Conservation (phyloP, 306 rosid genomes). For the Cicer yamashitae region DNA sequence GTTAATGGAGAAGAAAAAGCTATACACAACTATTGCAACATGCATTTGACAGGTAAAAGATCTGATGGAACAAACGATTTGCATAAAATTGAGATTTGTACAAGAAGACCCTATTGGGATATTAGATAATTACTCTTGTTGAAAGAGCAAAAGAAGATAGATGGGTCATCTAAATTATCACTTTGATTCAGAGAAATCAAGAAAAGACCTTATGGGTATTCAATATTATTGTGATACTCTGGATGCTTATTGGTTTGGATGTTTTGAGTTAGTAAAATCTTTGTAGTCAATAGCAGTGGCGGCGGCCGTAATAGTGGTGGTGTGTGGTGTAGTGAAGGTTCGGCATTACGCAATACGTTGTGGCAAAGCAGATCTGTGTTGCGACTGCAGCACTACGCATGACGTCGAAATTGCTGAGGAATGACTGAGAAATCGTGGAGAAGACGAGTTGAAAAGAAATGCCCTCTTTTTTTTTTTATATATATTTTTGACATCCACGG, state of each 20-base stretch:
- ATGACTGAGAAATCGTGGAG: too few species aligned
- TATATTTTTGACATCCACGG: background rate
- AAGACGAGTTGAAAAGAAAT: background rate
- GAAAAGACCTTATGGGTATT: background rate
- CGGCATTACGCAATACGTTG: background rate
- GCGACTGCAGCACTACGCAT: background rate
- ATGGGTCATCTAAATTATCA: background rate
- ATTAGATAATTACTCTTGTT: slow-evolving; percentile 4
- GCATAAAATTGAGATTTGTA: slow-evolving; percentile 9
- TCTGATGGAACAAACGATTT: background rate
- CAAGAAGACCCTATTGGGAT: background rate
- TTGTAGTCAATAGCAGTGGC: background rate
- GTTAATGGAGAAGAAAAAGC: background rate
- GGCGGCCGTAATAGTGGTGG: background rate
- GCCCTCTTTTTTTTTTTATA: background rate
- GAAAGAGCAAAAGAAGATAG: background rate
- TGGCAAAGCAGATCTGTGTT: background rate
- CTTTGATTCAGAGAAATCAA: background rate
- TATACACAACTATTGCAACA: background rate
- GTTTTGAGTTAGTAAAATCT: background rate
- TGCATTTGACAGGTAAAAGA: background rate
- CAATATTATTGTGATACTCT: background rate
- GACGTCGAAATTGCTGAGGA: background rate
- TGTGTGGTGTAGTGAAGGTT: background rate
- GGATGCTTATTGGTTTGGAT: background rate